A percentile compares a stretch with the other conserved stretches of the same genome.
These are phyloP conservation scores for Medicago arabica DNA, from an alignment of 306 rosid species.

Conservation along the genomic window DNA sequence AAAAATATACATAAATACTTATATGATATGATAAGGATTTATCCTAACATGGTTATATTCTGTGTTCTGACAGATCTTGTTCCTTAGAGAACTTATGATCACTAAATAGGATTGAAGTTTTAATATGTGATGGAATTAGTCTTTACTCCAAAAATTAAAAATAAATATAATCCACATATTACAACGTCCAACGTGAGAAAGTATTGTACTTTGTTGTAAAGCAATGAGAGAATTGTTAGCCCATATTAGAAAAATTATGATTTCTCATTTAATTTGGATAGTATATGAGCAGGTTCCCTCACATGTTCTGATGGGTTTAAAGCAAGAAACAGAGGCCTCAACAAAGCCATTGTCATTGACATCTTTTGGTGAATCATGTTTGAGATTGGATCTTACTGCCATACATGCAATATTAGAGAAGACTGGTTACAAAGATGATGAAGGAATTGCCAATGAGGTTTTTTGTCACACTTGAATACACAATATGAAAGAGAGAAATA, in stretches of 20 bases:
- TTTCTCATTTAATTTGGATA: constrained; percentile 54
- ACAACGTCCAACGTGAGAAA: not conserved
- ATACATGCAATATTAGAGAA: constrained; percentile 89
- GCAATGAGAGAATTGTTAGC: constrained; percentile 14
- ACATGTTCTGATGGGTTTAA: constrained; percentile 76
- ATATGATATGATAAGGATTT: no score
- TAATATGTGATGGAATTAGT: not conserved
- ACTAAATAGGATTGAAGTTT: not conserved
- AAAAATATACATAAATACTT: no score
- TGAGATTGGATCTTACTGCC: constrained; percentile 90
- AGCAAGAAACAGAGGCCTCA: constrained; percentile 62
- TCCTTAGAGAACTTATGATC: not conserved
- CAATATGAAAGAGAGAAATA: constrained; percentile 1
- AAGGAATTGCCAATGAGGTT: constrained; percentile 97
- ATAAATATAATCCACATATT: not conserved
- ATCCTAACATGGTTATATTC: no score
- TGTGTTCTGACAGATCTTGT: no score
- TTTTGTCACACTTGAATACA: constrained; percentile 29
- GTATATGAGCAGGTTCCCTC: constrained; percentile 77
- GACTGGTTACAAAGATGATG: constrained; percentile 95
- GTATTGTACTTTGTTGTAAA: not conserved
- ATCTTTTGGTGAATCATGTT: constrained; percentile 90
- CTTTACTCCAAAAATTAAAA: not conserved
- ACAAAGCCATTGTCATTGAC: constrained; percentile 72
- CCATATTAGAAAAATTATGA: constrained; percentile 47